These are phyloP conservation scores for Trametes coccinea DNA, from an alignment of 768 basidiomycete species.

Conservation along the genomic window DNA sequence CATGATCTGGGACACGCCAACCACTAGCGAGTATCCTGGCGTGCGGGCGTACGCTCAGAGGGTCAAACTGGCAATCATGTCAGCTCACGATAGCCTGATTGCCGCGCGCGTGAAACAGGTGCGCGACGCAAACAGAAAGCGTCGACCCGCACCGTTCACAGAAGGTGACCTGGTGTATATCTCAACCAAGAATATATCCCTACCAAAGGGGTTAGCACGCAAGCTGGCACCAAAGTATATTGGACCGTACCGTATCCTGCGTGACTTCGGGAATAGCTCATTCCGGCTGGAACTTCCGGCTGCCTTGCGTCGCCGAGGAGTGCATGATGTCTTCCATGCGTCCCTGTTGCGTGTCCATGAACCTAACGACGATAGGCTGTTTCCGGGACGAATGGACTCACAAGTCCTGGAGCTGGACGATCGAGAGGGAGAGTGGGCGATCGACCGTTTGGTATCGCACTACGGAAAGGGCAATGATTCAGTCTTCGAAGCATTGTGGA, in stretches of 20 bases:
- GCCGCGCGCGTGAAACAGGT: conserved; percentile 35
- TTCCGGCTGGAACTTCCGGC: conserved; percentile 36
- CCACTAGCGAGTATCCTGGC: conserved; percentile 22
- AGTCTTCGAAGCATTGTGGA: conserved; percentile 37
- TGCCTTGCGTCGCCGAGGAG: conserved; percentile 27
- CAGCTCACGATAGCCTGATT: conserved; percentile 42
- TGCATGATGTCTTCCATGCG: conserved; percentile 40
- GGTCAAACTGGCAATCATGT: conserved; percentile 28
- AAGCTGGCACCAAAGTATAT: conserved; percentile 42
- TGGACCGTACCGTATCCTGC: conserved; percentile 38
- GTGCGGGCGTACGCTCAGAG: conserved; percentile 29
- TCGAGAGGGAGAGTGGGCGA: conserved; percentile 28
- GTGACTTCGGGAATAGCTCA: conserved; percentile 21
- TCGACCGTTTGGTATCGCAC: conserved; percentile 31
- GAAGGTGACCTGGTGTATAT: conserved; percentile 38
- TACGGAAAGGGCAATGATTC: conserved; percentile 27
- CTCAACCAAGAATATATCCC: conserved; percentile 38
- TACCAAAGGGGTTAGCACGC: conserved; percentile 35
- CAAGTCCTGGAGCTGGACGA: conserved; percentile 29
- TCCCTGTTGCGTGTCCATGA: conserved; percentile 33
- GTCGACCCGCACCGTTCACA: conserved; percentile 20
- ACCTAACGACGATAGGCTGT: conserved; percentile 36
- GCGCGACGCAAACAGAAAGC: conserved; percentile 30
- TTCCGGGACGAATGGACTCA: conserved; percentile 35
- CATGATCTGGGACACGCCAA: conserved; percentile 32